Evolutionary conservation across 148 eudicot genomes (phyloP).

Genomic region (Heliamphora exappendiculata): DNA sequence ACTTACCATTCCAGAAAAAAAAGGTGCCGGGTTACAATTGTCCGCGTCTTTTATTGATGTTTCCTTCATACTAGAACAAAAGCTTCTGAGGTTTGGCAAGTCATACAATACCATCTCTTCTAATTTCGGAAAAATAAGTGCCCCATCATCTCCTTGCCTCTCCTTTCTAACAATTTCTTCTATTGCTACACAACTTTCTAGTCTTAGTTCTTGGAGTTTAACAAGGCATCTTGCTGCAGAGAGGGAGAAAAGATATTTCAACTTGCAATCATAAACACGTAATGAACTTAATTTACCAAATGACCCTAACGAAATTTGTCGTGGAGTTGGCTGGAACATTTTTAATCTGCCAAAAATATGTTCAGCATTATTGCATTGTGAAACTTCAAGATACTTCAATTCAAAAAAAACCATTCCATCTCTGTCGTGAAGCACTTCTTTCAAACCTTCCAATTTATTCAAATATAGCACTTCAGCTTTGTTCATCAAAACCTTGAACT

Average conservation of each 20-base stretch:
- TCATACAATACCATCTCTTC: rapidly evolving
- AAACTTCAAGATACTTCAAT: not conserved
- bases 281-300: not conserved
- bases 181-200: not conserved
- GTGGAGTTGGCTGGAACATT: not conserved
- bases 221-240: not conserved
- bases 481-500: not conserved
- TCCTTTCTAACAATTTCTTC: not conserved
- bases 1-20: not conserved
- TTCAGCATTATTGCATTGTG: not conserved
- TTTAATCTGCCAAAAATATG: not conserved
- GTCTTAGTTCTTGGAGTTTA: not conserved
- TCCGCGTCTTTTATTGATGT: not conserved
- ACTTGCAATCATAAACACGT: not conserved
- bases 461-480: not conserved
- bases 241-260: not conserved
- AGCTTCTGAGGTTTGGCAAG: not conserved
- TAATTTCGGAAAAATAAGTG: not conserved
- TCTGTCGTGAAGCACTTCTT: no score
- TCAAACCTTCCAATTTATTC: not conserved
- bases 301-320: not conserved
- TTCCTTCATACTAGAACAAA: not conserved
- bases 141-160: not conserved
- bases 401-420: not conserved
- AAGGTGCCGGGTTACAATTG: not conserved